Evolutionary conservation across 1,284 basidiomycete genomes (phyloP).

Genomic region (Vanrija sp.): DNA sequence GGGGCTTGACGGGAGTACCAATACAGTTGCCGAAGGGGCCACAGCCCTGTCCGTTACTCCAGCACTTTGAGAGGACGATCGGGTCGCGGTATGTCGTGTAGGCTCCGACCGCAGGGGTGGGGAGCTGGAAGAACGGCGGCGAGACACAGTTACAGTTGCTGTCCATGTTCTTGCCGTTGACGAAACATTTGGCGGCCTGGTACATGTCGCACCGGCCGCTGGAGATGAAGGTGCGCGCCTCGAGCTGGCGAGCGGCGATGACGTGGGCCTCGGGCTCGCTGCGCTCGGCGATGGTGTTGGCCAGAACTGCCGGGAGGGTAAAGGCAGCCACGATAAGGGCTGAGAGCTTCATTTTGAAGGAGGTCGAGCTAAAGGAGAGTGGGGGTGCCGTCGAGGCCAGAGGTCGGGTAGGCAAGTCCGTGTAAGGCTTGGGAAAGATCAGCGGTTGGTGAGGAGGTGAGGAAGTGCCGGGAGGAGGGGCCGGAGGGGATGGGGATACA

Average conservation of each 20-base stretch:
- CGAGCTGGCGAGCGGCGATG: not conserved
- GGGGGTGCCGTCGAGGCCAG: not conserved
- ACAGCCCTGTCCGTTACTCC: not conserved
- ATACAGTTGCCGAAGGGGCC: not conserved
- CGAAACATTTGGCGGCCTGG: slow-evolving; percentile 9
- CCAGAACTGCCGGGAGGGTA: slow-evolving; percentile 1
- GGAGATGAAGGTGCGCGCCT: not conserved
- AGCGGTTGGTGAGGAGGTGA: too few relatives aligned
- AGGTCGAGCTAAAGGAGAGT: not conserved
- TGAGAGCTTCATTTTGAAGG: slow-evolving; percentile 4
- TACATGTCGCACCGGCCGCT: not conserved
- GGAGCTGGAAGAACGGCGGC: too few relatives aligned
- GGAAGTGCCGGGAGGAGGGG: too few relatives aligned
- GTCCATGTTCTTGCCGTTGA: slow-evolving; percentile 2
- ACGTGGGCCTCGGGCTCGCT: not conserved
- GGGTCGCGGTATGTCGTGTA: too few relatives aligned
- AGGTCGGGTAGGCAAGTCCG: too few relatives aligned
- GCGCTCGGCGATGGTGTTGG: not conserved
- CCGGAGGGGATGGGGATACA: too few relatives aligned
- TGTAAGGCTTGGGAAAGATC: too few relatives aligned
- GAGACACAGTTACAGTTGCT: too few relatives aligned
- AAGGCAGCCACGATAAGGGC: not conserved
- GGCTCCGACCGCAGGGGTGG: too few relatives aligned
- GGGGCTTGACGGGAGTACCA: too few relatives aligned
- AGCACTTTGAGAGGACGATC: too few relatives aligned